Conservation (phyloP, 805 yeast genomes). For the Candida peoriensis region DNA sequence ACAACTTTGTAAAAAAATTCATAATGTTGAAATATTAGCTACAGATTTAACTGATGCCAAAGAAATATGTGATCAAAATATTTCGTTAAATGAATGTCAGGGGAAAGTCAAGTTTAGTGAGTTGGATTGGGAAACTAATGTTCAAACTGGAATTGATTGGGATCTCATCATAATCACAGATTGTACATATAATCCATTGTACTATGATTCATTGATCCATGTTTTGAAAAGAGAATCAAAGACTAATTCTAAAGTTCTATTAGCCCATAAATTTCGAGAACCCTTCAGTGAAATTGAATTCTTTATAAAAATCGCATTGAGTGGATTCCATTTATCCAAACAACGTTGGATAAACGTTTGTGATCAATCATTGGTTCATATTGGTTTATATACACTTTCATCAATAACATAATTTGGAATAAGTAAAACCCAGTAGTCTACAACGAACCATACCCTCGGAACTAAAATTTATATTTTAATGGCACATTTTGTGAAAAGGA, state of each 20-base stretch:
- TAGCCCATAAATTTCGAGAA: conserved; percentile 25
- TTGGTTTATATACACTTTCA: conserved; percentile 22
- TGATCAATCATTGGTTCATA: conserved; percentile 16
- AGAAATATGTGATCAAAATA: conserved; percentile 31
- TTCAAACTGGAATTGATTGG: conserved; percentile 22
- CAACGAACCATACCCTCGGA: too few species aligned
- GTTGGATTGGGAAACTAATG: conserved; percentile 33
- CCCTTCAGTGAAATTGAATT: conserved; percentile 22
- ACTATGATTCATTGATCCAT: conserved; percentile 30
- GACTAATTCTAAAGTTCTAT: conserved; percentile 9
- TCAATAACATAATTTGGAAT: too few species aligned
- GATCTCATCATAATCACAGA: conserved; percentile 36
- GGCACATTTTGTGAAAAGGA: too few species aligned
- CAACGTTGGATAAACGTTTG: conserved; percentile 16
- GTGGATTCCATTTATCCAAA: conserved; percentile 7
- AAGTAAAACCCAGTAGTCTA: too few species aligned
- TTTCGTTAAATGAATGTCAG: conserved; percentile 11
- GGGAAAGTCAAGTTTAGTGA: conserved; percentile 22
- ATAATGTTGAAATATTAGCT: conserved; percentile 19
- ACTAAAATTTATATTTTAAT: too few species aligned
- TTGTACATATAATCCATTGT: conserved; percentile 38
- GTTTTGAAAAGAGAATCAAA: conserved; percentile 22
- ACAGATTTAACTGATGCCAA: conserved; percentile 36
- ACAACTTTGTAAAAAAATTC: conserved; percentile 21
- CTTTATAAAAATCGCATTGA: conserved; percentile 12